Conservation (phyloP, 2,329 filamentous ascomycete genomes). For the Rutstroemia sp. region DNA sequence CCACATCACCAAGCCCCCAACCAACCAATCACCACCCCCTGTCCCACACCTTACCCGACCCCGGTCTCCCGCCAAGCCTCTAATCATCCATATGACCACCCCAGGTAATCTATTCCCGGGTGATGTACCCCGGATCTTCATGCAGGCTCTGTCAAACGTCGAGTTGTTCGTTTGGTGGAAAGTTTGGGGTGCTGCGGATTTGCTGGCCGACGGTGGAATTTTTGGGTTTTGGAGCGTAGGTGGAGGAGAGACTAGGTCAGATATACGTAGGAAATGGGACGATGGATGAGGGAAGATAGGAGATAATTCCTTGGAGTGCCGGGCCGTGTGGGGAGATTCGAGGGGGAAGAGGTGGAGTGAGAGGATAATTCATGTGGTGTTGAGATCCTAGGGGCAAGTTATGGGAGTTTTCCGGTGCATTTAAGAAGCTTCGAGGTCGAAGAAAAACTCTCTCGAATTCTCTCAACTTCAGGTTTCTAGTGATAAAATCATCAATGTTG, state of each 20-base stretch:
- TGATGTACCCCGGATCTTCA: not conserved
- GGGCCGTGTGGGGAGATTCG: not conserved
- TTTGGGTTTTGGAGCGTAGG: not conserved
- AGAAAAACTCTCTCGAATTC: not conserved
- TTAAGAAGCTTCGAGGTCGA: not conserved
- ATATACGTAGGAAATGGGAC: not conserved
- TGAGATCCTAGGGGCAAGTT: not conserved
- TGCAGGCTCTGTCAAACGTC: not conserved
- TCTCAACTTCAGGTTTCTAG: not conserved
- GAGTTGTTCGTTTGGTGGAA: not conserved
- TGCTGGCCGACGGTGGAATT: slow-evolving; percentile 6
- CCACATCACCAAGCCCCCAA: too few species aligned
- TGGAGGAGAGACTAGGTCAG: not conserved
- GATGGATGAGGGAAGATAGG: not conserved
- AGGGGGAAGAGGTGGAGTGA: too few species aligned
- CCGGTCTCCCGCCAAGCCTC: not conserved
- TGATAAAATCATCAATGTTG: not conserved
- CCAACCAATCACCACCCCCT: too few species aligned
- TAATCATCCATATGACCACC: not conserved
- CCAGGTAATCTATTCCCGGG: not conserved
- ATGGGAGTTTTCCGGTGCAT: too few species aligned
- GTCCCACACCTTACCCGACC: too few species aligned
- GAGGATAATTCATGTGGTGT: not conserved
- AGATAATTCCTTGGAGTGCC: not conserved
- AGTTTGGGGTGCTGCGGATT: not conserved